These are phyloP conservation scores for Starmerella tilneyi DNA, from an alignment of 805 yeast species.

Conservation along the genomic window DNA sequence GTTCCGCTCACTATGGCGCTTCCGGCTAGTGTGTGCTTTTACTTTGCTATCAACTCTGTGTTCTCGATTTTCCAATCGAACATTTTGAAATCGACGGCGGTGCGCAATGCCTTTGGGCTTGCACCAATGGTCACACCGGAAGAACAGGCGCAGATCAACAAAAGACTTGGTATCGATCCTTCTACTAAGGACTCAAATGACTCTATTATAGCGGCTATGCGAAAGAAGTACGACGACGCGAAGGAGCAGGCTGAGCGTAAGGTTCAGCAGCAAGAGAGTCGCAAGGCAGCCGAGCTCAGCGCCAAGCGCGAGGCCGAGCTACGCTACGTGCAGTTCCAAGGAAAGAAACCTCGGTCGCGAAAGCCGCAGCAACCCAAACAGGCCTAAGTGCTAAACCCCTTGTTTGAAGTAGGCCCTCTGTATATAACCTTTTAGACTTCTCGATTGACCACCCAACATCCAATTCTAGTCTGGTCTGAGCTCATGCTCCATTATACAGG, in stretches of 20 bases:
- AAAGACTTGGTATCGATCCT: constrained; percentile 18
- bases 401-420: not conserved
- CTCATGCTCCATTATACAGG: too few relatives aligned
- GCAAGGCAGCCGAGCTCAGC: constrained; percentile 22
- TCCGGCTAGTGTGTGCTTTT: constrained; percentile 75
- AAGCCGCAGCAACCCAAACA: not conserved
- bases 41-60: constrained; percentile 71
- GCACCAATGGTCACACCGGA: constrained; percentile 52
- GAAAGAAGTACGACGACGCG: constrained; percentile 27
- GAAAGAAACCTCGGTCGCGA: constrained; percentile 2
- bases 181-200: constrained; percentile 25
- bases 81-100: constrained; percentile 46
- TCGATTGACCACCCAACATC: too few relatives aligned
- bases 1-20: constrained; percentile 81
- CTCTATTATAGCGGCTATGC: constrained; percentile 24
- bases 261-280: constrained; percentile 28
- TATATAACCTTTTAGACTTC: not conserved
- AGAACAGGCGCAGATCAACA: constrained; percentile 31
- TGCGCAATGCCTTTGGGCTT: constrained; percentile 49
- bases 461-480: too few relatives aligned
- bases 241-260: constrained; percentile 31
- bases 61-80: constrained; percentile 65
- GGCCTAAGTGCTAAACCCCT: not conserved
- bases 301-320: constrained; percentile 19
- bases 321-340: constrained; percentile 22